These are phyloP conservation scores for Phytophthora sojae DNA, from an alignment of 352 stramenopile species.

Conservation along the genomic window DNA sequence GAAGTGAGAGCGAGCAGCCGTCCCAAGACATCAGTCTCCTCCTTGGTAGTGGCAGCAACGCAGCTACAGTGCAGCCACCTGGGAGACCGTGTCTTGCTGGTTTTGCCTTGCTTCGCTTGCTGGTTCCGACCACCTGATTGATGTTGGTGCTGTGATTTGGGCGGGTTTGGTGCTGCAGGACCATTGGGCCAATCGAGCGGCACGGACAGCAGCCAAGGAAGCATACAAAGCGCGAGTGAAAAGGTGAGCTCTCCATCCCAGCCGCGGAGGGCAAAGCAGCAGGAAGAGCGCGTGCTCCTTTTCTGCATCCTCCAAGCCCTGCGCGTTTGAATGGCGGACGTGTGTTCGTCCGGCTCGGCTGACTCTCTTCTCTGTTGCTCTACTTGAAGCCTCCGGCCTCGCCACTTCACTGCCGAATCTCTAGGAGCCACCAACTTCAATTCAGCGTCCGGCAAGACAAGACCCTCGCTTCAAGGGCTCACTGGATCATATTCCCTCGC, in stretches of 20 bases:
- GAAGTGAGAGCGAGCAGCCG: constrained; percentile 15
- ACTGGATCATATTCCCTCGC: neutral
- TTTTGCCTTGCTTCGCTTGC: neutral
- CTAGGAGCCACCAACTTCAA: constrained; percentile 86
- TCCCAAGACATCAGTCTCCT: constrained; percentile 10
- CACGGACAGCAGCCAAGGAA: constrained; percentile 4
- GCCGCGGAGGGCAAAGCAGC: constrained; percentile 13
- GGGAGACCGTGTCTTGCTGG: constrained; percentile 15
- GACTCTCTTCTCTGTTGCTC: constrained; percentile 44
- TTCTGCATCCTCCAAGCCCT: constrained; percentile 29
- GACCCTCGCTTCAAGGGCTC: constrained; percentile 13
- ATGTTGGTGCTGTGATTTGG: constrained; percentile 37
- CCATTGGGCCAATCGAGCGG: constrained; percentile 19
- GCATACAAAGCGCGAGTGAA: constrained; percentile 42
- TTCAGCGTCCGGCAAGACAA: constrained; percentile 11
- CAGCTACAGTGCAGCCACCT: neutral
- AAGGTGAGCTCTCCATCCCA: constrained; percentile 17
- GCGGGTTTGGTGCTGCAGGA: constrained; percentile 35
- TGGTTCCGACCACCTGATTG: constrained; percentile 33
- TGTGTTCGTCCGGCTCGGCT: constrained; percentile 42
- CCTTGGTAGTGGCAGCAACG: neutral
- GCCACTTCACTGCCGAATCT: constrained; percentile 47
- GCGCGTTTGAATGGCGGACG: constrained; percentile 53
- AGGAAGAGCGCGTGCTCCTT: constrained; percentile 49
- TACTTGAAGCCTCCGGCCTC: constrained; percentile 65